Evolutionary conservation across 352 stramenopile genomes (phyloP), one percentile per base, ranked within the genome.

Genomic region (Pythium aphanidermatum): DNA sequence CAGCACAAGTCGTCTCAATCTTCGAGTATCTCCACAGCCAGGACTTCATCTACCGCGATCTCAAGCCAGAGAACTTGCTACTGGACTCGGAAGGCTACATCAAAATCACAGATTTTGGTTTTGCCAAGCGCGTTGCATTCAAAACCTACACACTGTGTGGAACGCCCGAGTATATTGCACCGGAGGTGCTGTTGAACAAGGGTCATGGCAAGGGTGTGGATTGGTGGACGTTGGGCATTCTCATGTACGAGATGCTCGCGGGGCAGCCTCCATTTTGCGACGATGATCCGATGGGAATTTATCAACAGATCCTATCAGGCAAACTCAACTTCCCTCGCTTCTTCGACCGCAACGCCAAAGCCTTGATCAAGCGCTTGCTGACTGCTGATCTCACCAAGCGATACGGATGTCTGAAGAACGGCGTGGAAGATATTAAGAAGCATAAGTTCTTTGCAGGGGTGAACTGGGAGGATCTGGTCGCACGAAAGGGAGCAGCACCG

Each of bases 241-340:
- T 98, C 41, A 83, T 98, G n/a, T 98, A 96, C 57, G 94, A 98
- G 74, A 98, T 98, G 95, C 83, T 98, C 5, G 90, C 91, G 19
- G 95, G 95, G 10, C 92, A 98, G 65, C 95, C 95, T 16, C 95
- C 95, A 10, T 98, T 98, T 62, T 95, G 94, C 50, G 92, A 97
- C 68, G 86, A 98, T 45, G 95, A 98, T 58, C 92, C 93, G 13
- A 97, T 98, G 84, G 83, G 85, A 29, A 97, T 98, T 48, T 98
- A 98, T 70, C 87, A 97, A 66, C 88, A 95, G 53, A 96, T 98
- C 55, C 66, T 98, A 4, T 90, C 79, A 35, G 92, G 90, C 23
- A 97, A 97, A 59, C 64, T 98, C 41, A 96, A 90, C 57, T 98
- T 98, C 46, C 93, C 93, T 36, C 75, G 86, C 19, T 96, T 95